phyloP scores from a whole-genome alignment of 73 alveolate species.

The Paramecium sonneborni region DNA sequence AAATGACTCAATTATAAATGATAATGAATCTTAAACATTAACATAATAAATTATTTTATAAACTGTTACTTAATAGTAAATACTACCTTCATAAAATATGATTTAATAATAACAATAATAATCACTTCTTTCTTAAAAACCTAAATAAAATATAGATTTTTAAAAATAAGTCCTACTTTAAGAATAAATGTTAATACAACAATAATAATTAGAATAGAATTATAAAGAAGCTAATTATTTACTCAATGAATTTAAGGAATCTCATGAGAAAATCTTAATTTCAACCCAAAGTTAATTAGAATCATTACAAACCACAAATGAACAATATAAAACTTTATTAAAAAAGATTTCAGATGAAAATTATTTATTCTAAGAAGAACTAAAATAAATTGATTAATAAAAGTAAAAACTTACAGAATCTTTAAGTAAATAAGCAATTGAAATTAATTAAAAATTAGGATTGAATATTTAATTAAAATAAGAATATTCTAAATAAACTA shows the following conservation, averaged over 20 bases:
- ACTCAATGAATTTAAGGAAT: background rate
- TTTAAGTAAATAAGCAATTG: background rate
- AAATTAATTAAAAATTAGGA: slow-evolving; percentile 1
- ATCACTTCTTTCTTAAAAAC: background rate
- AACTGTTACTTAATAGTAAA: background rate
- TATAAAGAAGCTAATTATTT: background rate
- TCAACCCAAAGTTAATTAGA: slow-evolving; percentile 9
- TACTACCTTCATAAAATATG: background rate
- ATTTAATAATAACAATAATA: too few relatives aligned
- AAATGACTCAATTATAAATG: background rate
- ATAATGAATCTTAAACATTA: background rate
- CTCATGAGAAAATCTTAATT: background rate
- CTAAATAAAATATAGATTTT: background rate
- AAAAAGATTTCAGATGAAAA: slow-evolving; percentile 37
- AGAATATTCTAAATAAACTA: background rate
- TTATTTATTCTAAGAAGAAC: slow-evolving; percentile 38
- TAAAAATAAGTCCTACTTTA: background rate
- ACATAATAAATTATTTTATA: background rate
- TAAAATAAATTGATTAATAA: background rate
- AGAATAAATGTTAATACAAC: background rate
- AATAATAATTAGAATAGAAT: background rate
- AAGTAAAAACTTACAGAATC: background rate
- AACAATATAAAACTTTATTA: slow-evolving; percentile 24
- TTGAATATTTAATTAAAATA: background rate
- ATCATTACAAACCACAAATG: background rate